phyloP scores from a whole-genome alignment of 305 asterid genomes.

The Fraxinus platypoda region DNA sequence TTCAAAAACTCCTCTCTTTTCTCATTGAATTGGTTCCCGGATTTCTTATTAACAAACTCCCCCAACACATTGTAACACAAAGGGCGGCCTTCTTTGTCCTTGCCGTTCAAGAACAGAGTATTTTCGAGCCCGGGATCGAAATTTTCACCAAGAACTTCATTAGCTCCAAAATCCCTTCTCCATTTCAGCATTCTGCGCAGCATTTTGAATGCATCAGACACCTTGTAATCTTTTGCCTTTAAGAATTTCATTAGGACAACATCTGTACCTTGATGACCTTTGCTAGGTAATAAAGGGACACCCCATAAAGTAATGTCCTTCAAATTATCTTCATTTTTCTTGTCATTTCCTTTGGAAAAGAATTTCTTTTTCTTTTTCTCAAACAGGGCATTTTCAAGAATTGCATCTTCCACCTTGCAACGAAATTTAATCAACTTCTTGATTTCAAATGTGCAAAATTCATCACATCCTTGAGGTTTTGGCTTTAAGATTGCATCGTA shows the following conservation, averaged over 20 bases:
- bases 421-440: constrained; percentile 57
- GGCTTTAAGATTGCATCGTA: constrained; percentile 18
- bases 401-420: constrained; percentile 61
- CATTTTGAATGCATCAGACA: constrained; percentile 53
- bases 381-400: constrained; percentile 43
- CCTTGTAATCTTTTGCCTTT: constrained; percentile 54
- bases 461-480: constrained; percentile 26
- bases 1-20: constrained; percentile 44
- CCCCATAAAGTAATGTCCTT: constrained; percentile 63
- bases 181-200: constrained; percentile 61
- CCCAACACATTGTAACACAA: constrained; percentile 54
- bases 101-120: constrained; percentile 52
- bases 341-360: not conserved
- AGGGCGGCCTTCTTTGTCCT: constrained; percentile 62
- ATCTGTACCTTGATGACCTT: constrained; percentile 54
- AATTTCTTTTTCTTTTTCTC: constrained; percentile 26
- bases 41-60: constrained; percentile 33
- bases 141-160: constrained; percentile 32
- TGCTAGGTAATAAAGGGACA: constrained; percentile 59
- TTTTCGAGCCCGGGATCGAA: constrained; percentile 33
- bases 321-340: constrained; percentile 19
- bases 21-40: constrained; percentile 25
- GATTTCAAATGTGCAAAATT: not conserved
- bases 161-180: constrained; percentile 49
- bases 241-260: constrained; percentile 61